Conservation (phyloP, 169 alveolate species). For the Fabrea salina region DNA sequence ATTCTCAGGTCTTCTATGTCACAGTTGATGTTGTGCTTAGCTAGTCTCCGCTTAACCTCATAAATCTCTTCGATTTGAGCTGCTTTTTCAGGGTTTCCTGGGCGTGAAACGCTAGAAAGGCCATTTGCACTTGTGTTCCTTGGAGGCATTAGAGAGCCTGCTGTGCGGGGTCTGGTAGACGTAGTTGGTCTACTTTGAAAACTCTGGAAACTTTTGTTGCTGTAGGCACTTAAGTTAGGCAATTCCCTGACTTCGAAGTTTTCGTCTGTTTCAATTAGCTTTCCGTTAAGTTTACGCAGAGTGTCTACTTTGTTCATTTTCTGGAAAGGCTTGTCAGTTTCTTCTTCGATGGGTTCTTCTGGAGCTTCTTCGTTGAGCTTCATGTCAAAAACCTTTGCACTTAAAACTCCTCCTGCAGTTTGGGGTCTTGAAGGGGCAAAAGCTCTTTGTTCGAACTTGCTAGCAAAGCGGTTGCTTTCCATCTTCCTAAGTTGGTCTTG, state of each 20-base stretch:
- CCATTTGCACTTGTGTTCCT: neutral
- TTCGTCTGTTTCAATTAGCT: slow-evolving; percentile 21
- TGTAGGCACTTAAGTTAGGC: neutral
- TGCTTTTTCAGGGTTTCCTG: neutral
- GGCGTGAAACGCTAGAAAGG: neutral
- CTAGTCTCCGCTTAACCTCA: slow-evolving; percentile 25
- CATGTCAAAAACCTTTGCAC: neutral
- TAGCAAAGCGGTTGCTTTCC: slow-evolving; percentile 6
- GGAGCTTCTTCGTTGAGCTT: neutral
- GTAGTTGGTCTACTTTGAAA: neutral
- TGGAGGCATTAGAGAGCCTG: neutral
- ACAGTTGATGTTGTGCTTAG: slow-evolving; percentile 10
- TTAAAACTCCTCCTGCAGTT: neutral
- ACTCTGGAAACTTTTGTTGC: neutral
- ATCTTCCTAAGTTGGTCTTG: slow-evolving; percentile 11
- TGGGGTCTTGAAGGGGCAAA: slow-evolving; percentile 13
- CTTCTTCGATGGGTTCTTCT: neutral
- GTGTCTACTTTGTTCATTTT: slow-evolving; percentile 3
- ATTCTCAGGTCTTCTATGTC: neutral
- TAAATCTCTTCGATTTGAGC: slow-evolving; percentile 1
- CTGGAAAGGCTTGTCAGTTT: neutral
- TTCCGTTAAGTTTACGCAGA: slow-evolving; percentile 9
- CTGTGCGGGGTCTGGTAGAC: neutral
- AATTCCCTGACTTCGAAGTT: neutral
- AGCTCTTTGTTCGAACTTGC: slow-evolving; percentile 29